These are phyloP conservation scores for Cladophialophora carrionii DNA, from an alignment of 2,329 filamentous ascomycete species.

Conservation along the genomic window DNA sequence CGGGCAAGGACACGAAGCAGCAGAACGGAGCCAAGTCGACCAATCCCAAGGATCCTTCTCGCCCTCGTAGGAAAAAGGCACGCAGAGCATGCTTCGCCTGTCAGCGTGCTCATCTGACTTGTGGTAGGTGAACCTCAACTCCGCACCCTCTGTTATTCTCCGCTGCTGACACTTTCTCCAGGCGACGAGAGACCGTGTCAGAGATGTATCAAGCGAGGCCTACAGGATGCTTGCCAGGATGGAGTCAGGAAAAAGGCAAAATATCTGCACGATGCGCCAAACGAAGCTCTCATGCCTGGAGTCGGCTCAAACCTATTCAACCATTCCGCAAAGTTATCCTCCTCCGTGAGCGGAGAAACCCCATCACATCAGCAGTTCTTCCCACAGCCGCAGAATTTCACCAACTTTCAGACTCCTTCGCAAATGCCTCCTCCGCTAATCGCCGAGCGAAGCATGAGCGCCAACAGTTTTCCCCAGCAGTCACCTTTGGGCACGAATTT, in stretches of 20 bases:
- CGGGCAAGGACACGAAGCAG: conserved; percentile 51
- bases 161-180: conserved; percentile 50
- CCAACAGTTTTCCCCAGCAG: conserved; percentile 65
- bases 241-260: conserved; percentile 98
- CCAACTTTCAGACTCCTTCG: conserved; percentile 48
- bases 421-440: conserved; percentile 49
- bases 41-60: conserved; percentile 82
- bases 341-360: conserved; percentile 40
- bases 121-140: conserved; percentile 71
- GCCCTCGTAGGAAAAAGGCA: conserved; percentile 93
- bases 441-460: conserved; percentile 51
- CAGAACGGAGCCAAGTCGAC: conserved; percentile 58
- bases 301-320: conserved; percentile 67
- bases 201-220: conserved; percentile 88
- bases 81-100: conserved; percentile 94
- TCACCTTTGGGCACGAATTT: conserved; percentile 77
- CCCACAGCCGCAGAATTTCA: conserved; percentile 39
- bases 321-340: conserved; percentile 47
- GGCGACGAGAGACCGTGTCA: conserved; percentile 94
- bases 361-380: conserved; percentile 49
- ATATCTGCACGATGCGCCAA: conserved; percentile 93
- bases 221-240: conserved; percentile 90
- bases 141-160: conserved; percentile 17
- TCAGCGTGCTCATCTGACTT: conserved; percentile 95
- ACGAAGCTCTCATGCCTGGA: conserved; percentile 85